Conservation (phyloP, 2,329 filamentous ascomycete genomes). For the Corinectria fuckeliana region DNA sequence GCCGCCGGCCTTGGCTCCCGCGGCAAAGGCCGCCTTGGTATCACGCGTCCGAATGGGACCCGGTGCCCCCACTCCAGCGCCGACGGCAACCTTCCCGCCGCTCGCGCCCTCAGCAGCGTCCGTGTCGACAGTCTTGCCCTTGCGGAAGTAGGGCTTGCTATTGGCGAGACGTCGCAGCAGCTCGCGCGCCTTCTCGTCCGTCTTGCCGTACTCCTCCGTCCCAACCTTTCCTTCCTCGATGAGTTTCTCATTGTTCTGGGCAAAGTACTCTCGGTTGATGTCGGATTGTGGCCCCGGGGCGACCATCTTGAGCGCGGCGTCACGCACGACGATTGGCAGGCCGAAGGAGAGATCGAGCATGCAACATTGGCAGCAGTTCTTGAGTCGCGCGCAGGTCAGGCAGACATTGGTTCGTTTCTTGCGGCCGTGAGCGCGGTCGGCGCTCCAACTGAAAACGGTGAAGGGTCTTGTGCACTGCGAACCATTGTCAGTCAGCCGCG, state of each 20-base stretch:
- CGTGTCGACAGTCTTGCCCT: slow-evolving; percentile 76
- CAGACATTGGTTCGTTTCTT: slow-evolving; percentile 96
- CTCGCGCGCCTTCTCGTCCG: slow-evolving; percentile 94
- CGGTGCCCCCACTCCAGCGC: slow-evolving; percentile 65
- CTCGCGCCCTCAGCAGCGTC: slow-evolving; percentile 45
- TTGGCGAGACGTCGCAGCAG: slow-evolving; percentile 83
- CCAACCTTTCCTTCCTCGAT: slow-evolving; percentile 90
- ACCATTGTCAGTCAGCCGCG: slow-evolving; percentile 8
- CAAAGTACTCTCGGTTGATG: slow-evolving; percentile 97
- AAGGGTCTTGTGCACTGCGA: slow-evolving; percentile 85
- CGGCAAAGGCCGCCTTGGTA: slow-evolving; percentile 58
- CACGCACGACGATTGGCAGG: slow-evolving; percentile 90
- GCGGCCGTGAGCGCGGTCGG: slow-evolving; percentile 83
- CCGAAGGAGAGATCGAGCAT: slow-evolving; percentile 98
- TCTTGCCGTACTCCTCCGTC: slow-evolving; percentile 92
- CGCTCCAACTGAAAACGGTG: slow-evolving; percentile 94
- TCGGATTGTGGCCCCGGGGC: slow-evolving; percentile 90
- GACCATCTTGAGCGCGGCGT: slow-evolving; percentile 97
- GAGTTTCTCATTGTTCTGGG: slow-evolving; percentile 94
- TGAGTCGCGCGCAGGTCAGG: slow-evolving; percentile 92
- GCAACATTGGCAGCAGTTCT: slow-evolving; percentile 99
- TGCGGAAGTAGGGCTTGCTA: slow-evolving; percentile 95
- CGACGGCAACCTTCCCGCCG: slow-evolving; percentile 57
- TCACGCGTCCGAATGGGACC: slow-evolving; percentile 83
- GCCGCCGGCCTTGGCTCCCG: slow-evolving; percentile 55